Conservation (phyloP, 1,284 basidiomycete species). For the Termitomyces sp. region DNA sequence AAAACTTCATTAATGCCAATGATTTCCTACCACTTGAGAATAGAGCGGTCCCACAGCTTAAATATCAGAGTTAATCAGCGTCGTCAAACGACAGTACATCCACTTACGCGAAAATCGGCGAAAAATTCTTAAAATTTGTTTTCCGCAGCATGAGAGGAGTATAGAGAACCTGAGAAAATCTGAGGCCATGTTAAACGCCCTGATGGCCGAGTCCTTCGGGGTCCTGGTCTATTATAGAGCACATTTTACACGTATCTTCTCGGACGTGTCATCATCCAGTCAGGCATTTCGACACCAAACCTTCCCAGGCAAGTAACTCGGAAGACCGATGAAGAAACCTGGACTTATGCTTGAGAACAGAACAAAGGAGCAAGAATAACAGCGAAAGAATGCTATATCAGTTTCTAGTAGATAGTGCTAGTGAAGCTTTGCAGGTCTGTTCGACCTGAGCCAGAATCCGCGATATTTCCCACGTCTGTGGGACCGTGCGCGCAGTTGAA, state of each 20-base stretch:
- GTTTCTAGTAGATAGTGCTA: background rate
- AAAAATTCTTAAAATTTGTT: background rate
- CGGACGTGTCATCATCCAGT: background rate
- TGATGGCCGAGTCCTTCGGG: background rate
- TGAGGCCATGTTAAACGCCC: background rate
- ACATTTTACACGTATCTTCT: background rate
- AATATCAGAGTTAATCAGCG: background rate
- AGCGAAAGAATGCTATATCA: background rate
- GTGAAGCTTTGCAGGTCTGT: background rate
- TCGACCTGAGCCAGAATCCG: background rate
- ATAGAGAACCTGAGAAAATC: background rate
- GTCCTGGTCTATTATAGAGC: background rate
- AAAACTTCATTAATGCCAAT: background rate
- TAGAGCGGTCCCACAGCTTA: conserved; percentile 76
- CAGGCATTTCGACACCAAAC: background rate
- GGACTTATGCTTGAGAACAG: background rate
- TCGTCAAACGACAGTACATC: background rate
- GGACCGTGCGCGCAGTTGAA: background rate
- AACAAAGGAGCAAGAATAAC: background rate
- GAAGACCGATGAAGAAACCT: background rate
- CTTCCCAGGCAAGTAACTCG: background rate
- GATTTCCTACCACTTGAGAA: conserved; percentile 71
- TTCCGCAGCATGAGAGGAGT: background rate
- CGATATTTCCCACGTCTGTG: background rate
- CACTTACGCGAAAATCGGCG: conserved; percentile 4